Percentiles rank a stretch among this genome's conserved stretches.
Conservation (phyloP, 2,329 filamentous ascomycete species). For the Fusarium dlaminii region DNA sequence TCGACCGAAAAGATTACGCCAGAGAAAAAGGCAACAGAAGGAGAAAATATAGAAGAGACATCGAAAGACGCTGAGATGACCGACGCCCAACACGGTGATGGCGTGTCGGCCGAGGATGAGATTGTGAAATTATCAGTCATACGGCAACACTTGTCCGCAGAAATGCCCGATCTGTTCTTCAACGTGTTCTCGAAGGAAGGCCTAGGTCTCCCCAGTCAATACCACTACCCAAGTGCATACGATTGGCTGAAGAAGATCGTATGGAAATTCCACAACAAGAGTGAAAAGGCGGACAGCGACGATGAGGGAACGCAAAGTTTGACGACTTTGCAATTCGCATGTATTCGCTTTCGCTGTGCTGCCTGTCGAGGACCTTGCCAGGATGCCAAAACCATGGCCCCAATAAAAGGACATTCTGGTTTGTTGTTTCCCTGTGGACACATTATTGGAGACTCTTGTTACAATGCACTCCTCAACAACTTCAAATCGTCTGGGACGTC, state of each 20-base stretch:
- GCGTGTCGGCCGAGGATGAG: background rate
- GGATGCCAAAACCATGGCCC: background rate
- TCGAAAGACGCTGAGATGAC: background rate
- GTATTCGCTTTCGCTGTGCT: slow-evolving; percentile 30
- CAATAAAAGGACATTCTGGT: background rate
- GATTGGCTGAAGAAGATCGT: background rate
- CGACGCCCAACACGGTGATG: background rate
- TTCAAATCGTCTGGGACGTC: background rate
- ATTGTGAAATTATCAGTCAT: background rate
- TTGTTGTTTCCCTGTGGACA: slow-evolving; percentile 35
- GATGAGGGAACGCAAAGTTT: background rate
- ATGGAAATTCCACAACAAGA: background rate
- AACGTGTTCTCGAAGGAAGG: background rate
- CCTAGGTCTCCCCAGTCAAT: slow-evolving; percentile 32
- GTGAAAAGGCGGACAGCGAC: too few species aligned
- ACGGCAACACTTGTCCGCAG: background rate
- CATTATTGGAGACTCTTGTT: slow-evolving; percentile 32
- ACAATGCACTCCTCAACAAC: background rate
- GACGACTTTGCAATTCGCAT: slow-evolving; percentile 1
- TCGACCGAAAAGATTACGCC: background rate
- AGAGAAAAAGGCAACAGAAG: background rate
- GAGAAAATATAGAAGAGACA: background rate
- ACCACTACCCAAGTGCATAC: background rate
- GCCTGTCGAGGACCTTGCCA: slow-evolving; percentile 27
- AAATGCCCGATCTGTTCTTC: slow-evolving; percentile 9